phyloP scores from a whole-genome alignment of 208 protist genomes.

The Crithidia sp. region DNA sequence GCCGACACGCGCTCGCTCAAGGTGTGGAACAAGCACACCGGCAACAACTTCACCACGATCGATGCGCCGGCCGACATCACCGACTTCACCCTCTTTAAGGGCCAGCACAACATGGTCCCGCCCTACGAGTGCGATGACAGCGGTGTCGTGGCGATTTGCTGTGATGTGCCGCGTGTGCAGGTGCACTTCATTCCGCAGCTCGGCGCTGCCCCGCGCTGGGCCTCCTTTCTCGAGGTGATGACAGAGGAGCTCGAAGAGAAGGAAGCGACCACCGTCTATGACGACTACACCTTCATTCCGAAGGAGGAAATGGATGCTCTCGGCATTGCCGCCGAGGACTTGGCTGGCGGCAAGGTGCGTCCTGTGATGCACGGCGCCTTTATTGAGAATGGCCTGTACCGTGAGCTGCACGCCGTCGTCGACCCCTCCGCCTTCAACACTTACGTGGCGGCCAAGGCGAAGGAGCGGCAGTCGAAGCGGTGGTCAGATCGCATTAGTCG shows the following conservation, averaged over 20 bases:
- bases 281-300: constrained; percentile 98
- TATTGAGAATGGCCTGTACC: constrained; percentile 94
- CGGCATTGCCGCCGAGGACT: constrained; percentile 80
- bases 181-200: constrained; percentile 97
- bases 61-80: constrained; percentile 85
- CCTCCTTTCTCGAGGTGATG: constrained; percentile 96
- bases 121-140: constrained; percentile 85
- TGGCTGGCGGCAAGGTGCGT: constrained; percentile 93
- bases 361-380: constrained; percentile 99
- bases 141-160: constrained; percentile 91
- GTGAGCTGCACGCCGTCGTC: constrained; percentile 84
- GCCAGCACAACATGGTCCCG: constrained; percentile 80
- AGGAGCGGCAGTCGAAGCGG: constrained; percentile 59
- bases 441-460: constrained; percentile 64
- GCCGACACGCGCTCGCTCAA: constrained; percentile 93
- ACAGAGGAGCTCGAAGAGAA: constrained; percentile 94
- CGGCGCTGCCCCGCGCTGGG: constrained; percentile 97
- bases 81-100: constrained; percentile 87
- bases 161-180: constrained; percentile 92
- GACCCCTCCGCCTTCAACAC: constrained; percentile 93
- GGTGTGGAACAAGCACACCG: constrained; percentile 93
- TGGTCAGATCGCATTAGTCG: constrained; percentile 87
- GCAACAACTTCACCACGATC: constrained; percentile 88
- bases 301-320: constrained; percentile 93
- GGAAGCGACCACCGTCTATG: constrained; percentile 90